Evolutionary conservation across 225 moss, liverwort and hornwort genomes (phyloP).

Genomic region (Physcomitrellopsis africana): DNA sequence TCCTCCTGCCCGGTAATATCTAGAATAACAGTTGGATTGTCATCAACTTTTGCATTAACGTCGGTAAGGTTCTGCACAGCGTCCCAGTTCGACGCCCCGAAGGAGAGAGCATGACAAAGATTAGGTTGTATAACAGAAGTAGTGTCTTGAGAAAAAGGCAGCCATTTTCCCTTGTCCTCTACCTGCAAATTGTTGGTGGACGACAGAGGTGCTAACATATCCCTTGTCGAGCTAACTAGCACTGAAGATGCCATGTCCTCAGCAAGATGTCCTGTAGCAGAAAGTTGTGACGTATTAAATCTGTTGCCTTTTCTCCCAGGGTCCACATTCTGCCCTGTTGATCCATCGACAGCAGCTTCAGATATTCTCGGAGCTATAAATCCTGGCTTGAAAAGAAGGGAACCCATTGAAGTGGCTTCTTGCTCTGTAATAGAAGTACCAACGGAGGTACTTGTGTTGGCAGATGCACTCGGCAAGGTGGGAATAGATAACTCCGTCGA

Average conservation of each 20-base stretch:
- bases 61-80: constrained; percentile 34
- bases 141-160: constrained; percentile 38
- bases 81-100: constrained; percentile 53
- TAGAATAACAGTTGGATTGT: constrained; percentile 14
- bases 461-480: constrained; percentile 20
- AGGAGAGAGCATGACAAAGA: constrained; percentile 51
- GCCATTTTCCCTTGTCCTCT: constrained; percentile 39
- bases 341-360: constrained; percentile 20
- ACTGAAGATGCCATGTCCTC: constrained; percentile 73
- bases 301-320: constrained; percentile 40
- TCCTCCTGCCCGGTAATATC: constrained; percentile 20
- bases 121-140: constrained; percentile 34
- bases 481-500: constrained; percentile 34
- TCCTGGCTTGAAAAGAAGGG: constrained; percentile 37
- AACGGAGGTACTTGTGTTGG: constrained; percentile 30
- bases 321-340: constrained; percentile 25
- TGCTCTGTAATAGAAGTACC: constrained; percentile 43
- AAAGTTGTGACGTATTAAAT: constrained; percentile 40
- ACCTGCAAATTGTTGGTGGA: constrained; percentile 32
- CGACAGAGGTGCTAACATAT: constrained; percentile 30
- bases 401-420: constrained; percentile 30
- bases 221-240: constrained; percentile 40
- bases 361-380: constrained; percentile 18
- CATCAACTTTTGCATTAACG: constrained; percentile 34
- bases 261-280: constrained; percentile 67